Base-by-base conservation (phyloP, 306 rosid species). In the Sesbania bispinosa region DNA sequence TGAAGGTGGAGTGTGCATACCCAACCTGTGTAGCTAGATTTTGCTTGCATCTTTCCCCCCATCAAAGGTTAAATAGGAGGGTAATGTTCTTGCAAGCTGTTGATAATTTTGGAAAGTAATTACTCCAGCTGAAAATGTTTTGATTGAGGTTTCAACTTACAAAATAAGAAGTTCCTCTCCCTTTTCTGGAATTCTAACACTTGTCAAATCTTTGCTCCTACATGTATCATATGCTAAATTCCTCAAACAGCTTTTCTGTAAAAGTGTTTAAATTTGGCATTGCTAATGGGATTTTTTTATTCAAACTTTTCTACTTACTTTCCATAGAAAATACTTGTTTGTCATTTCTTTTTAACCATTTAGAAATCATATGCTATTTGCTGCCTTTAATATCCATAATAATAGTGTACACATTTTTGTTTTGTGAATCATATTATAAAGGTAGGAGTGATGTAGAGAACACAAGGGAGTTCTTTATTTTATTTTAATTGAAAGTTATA, bases 1-100 rank as follows among this genome's bases (percentile, higher is more conserved):
- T 4, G 95, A 86, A 62, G 85, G 80, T 23, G 92, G 92, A 11
- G 76, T 84, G 16, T 84, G 87, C 85, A 83, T 89, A 35, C 89
- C 92, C 26, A 84, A 81, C 54, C 78, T 89, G 15, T 89, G 84
- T 81, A 86, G 77, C 71, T 89, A 81, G 64, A 46, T 36, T 42
- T 43, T 43, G 71, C 43, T 64, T 43, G 39, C 71, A 64, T 26
- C 27, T 26, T 64, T 45, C 27, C 39, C 39, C n/a, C 48, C 13
- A 42, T 64, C 11, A 43, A 64, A 43, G 38, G 38, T 24, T 63
- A 41, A 43, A 20, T 64, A 15, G 41, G 55, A n/a, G 55, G 73
- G 63, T 60, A 47, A 61, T 68, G 76, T 62, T 81, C 78, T 63
- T 72, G 39, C 71, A 64, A 43, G 76, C 42, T 73, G 80, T 81